Conservation (phyloP, 306 rosid species). For the Castanospermum australe region DNA sequence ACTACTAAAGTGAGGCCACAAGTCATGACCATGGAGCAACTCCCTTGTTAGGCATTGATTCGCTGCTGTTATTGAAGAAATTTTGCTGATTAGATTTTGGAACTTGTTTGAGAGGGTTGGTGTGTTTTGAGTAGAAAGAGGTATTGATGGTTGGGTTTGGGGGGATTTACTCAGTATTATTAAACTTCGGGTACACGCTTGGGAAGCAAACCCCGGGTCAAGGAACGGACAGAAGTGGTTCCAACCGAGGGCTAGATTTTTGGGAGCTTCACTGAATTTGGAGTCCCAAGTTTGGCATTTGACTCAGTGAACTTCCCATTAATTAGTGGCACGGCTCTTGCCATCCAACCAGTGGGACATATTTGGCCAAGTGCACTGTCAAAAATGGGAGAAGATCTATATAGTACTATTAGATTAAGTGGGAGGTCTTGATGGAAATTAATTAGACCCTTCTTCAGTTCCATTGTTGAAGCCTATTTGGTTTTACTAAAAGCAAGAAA, state of each 20-base stretch:
- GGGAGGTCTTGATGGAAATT: background rate
- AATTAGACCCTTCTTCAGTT: constrained; percentile 7
- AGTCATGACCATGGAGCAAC: constrained; percentile 10
- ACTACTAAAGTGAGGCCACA: constrained; percentile 7
- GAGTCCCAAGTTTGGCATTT: constrained; percentile 69
- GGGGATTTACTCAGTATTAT: constrained; percentile 54
- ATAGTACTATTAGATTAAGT: background rate
- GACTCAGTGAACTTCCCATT: constrained; percentile 45
- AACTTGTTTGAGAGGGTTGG: constrained; percentile 33
- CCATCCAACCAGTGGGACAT: constrained; percentile 45
- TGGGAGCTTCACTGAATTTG: constrained; percentile 76
- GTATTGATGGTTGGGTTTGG: constrained; percentile 52
- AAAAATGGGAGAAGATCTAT: constrained; percentile 22
- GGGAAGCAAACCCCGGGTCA: constrained; percentile 74
- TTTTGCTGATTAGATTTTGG: constrained; percentile 8
- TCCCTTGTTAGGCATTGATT: constrained; percentile 29
- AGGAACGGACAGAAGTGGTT: constrained; percentile 71
- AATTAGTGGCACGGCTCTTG: constrained; percentile 47
- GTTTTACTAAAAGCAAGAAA: constrained; percentile 47
- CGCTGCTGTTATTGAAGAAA: constrained; percentile 1
- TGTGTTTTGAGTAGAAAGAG: constrained; percentile 59
- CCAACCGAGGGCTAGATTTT: constrained; percentile 77
- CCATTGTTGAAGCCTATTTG: constrained; percentile 39
- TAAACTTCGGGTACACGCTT: constrained; percentile 63
- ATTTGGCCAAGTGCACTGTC: constrained; percentile 33